Percentiles rank a stretch among this genome's conserved stretches.
These are phyloP conservation scores for Lactarius akahatsu DNA, from an alignment of 768 basidiomycete species.

Conservation along the genomic window DNA sequence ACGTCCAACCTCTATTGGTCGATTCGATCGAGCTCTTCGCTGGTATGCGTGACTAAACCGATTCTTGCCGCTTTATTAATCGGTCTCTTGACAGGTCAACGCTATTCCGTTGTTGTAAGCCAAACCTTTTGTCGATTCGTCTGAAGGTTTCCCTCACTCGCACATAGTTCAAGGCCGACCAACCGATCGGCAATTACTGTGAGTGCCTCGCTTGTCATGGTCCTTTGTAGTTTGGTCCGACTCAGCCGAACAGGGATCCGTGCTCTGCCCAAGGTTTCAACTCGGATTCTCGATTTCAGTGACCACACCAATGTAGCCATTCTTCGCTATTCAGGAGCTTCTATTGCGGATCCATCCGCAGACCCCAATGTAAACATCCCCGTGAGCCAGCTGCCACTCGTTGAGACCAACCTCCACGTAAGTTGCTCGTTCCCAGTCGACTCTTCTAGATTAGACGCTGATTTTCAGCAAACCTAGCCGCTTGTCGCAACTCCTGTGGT, in stretches of 20 bases:
- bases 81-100: conserved; percentile 24
- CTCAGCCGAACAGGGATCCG: conserved; percentile 29
- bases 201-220: conserved; percentile 19
- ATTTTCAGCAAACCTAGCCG: conserved; percentile 18
- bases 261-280: conserved; percentile 31
- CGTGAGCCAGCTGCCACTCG: conserved; percentile 16
- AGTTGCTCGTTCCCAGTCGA: neutral
- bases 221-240: neutral
- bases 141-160: neutral
- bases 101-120: conserved; percentile 34
- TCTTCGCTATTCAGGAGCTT: conserved; percentile 41
- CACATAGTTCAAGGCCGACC: conserved; percentile 40
- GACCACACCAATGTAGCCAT: conserved; percentile 42
- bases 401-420: conserved; percentile 30
- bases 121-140: neutral
- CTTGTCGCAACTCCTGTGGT: conserved; percentile 24
- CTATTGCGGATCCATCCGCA: conserved; percentile 34
- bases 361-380: conserved; percentile 26
- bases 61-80: neutral
- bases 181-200: conserved; percentile 49
- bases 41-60: conserved; percentile 32
- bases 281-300: conserved; percentile 27
- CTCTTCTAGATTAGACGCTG: neutral
- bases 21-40: conserved; percentile 45
- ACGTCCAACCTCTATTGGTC: conserved; percentile 37